Base-by-base conservation (phyloP, 495 filamentous ascomycete species). In the Gamarada debralockiae region DNA sequence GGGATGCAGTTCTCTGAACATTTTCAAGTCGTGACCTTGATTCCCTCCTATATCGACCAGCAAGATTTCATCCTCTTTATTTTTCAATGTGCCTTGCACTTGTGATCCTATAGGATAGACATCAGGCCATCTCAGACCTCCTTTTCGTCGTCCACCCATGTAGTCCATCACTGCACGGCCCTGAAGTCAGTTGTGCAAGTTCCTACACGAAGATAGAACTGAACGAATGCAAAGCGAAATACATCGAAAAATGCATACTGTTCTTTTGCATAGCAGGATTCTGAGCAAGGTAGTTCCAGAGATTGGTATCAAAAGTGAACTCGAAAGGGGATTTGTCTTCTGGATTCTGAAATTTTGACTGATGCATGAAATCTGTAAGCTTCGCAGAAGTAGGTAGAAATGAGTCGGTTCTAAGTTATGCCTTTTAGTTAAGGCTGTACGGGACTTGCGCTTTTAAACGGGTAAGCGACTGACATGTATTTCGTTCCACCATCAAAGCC, bases 41-140 rank as follows among this genome's bases (percentile, higher is more conserved):
- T 59, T 57, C 10, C 60, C 58, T 5, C 60, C 60, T 31, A 63
- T 34, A 31, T 62, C 60, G 9, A 62, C 60, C n/a, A 62, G 31
- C 31, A 61, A 31, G 2, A 50, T 39, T 14, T 37, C 43, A 18
- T 56, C 52, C 4, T 44, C 36, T 12, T 20, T 36, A 7, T 8
- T 48, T 14, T 52, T 22, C 18, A 55, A 34, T 27, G 15, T 52
- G n/a, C 29, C 27, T 4, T 21, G 46, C 20, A 50, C 23, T 1
- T 38, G 51, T 2, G n/a, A 12, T n/a, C 21, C 15, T 3, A 45
- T n/a, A 2, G 39, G 39, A 36, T 14, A 52, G 9, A 44, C 20
- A 20, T 52, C 50, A 2, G 31, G 9, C 23, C 50, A 52, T 21
- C 39, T 3, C n/a, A 44, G 2, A 4, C 25, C 14, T 44, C 25